Percentiles rank a stretch among this genome's conserved stretches.
These are phyloP conservation scores for Pistacia vera DNA, from an alignment of 345 rosid genomes.

Conservation along the genomic window DNA sequence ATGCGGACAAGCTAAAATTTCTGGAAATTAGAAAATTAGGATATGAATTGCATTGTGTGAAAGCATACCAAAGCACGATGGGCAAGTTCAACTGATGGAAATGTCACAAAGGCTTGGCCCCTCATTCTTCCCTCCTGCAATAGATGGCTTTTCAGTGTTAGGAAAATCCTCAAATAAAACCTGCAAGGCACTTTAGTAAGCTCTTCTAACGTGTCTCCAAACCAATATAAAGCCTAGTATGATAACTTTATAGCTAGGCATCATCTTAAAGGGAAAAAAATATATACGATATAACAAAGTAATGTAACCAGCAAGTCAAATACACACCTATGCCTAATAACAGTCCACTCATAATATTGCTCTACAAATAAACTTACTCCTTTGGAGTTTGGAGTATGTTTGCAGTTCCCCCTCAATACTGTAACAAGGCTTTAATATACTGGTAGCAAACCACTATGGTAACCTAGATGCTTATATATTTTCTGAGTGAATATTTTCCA, in stretches of 20 bases:
- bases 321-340: background rate
- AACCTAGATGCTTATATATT: background rate
- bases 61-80: conserved; percentile 76
- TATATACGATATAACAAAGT: background rate
- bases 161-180: background rate
- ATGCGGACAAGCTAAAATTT: background rate
- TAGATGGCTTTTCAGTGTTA: conserved; percentile 3
- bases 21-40: background rate
- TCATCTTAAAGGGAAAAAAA: background rate
- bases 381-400: background rate
- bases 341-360: too few relatives aligned
- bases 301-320: background rate
- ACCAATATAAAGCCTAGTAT: background rate
- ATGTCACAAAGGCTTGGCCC: conserved; percentile 96
- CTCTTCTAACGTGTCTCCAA: background rate
- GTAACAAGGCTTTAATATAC: background rate
- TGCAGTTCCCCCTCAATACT: background rate
- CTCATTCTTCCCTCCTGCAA: conserved; percentile 97
- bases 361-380: background rate
- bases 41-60: conserved; percentile 16
- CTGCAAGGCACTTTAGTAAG: background rate
- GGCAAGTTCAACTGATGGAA: conserved; percentile 87
- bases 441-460: background rate
- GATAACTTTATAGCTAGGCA: background rate
- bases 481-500: background rate